phyloP scores from a whole-genome alignment of 2,329 filamentous ascomycete genomes.

The Aspergillus terreus region DNA sequence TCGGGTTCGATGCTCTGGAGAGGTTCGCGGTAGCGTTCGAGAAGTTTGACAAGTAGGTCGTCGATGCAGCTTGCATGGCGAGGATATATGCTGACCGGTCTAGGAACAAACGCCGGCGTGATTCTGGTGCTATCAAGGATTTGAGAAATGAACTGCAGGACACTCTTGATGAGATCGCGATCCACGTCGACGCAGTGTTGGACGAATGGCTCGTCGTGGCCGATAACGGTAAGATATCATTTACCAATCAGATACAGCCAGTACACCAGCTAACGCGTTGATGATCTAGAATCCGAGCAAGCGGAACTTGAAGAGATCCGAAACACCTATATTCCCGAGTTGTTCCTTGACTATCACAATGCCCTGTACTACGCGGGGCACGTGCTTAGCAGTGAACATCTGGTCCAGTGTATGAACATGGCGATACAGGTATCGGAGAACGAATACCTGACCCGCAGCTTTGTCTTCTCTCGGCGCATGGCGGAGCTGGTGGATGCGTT shows the following conservation, averaged over 20 bases:
- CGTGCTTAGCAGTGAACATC: conserved; percentile 67
- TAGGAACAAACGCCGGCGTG: conserved; percentile 30
- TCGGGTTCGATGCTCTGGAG: conserved; percentile 65
- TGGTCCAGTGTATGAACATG: conserved; percentile 84
- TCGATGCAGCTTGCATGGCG: background rate
- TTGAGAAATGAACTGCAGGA: conserved; percentile 55
- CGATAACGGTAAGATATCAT: conserved; percentile 49
- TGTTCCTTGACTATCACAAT: conserved; percentile 77
- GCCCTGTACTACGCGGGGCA: conserved; percentile 76
- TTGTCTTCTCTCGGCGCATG: conserved; percentile 65
- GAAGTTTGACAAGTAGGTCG: conserved; percentile 38
- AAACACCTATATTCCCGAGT: conserved; percentile 77
- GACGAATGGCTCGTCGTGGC: conserved; percentile 58
- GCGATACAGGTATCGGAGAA: conserved; percentile 71
- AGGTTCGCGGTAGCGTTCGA: conserved; percentile 58
- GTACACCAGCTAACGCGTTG: conserved; percentile 1
- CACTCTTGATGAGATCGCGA: conserved; percentile 52
- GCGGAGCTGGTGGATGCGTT: conserved; percentile 72
- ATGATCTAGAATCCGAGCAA: conserved; percentile 51
- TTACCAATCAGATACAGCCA: background rate
- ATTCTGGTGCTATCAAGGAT: conserved; percentile 40
- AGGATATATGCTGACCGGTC: conserved; percentile 11
- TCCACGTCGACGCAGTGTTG: conserved; percentile 60
- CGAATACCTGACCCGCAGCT: conserved; percentile 62
- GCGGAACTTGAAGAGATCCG: conserved; percentile 63